Base-by-base conservation (phyloP, 2,329 filamentous ascomycete genomes). In the Aspergillus novofumigatus region DNA sequence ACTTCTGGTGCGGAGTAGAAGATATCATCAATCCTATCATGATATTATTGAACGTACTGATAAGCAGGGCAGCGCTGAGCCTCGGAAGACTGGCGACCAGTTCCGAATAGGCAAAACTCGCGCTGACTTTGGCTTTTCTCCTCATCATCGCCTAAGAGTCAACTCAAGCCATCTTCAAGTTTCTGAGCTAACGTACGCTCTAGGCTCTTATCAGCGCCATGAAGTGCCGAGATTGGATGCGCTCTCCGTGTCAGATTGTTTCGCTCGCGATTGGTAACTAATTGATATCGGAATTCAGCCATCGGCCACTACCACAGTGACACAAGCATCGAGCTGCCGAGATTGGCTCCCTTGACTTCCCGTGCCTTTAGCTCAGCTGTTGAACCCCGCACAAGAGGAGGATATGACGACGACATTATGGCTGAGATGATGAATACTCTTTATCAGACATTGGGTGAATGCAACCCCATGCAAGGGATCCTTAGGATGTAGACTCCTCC, bases 401-500 rank as follows among this genome's bases (percentile, higher is more conserved):
- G 4, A 44, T 21, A 21, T n/a, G 20, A 44, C 10, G 42, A 23
- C 42, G 21, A 23, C 7, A 23, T 45, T 20, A 45, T 14, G 21
- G 21, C 9, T 20, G 42, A 23, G 42, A 23, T 20, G n/a, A 23
- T 45, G 20, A 21, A 14, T 20, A 44, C 8, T 21, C 21, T n/a
- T 44, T 44, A 44, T 44, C 21, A 17, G 14, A 17, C n/a, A 49
- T 28, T 26, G 26, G n/a, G 4, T 49, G 47, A 17, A 9, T 5
- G 23, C 17, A 25, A 49, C 3, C 25, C 23, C 21, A 49, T 25
- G 23, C 26, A 49, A 54, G 51, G 52, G 55, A 56, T 35, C 32
- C 4, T 35, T 35, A 14, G 57, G 59, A 58, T 58, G 35, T 55
- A 49, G 26, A 32, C 53, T 29, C 26, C 41, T 38, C 32, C 14